Base-by-base conservation (phyloP, 2,329 filamentous ascomycete genomes). In the Talaromyces sp. region DNA sequence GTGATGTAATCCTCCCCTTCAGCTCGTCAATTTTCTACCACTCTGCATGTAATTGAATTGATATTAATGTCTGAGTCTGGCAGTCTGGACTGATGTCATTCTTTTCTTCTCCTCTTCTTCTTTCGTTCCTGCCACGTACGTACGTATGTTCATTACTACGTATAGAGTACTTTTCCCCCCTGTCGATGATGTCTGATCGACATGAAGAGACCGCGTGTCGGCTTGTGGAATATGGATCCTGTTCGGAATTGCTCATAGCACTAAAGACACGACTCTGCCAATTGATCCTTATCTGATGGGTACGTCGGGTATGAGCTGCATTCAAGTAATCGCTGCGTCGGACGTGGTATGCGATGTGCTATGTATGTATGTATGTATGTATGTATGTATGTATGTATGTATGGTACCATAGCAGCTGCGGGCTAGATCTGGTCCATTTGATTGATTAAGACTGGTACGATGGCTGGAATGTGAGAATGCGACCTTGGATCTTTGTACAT, bases 391-490 rank as follows among this genome's bases (percentile, higher is more conserved):
- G 42, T 25, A 23, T 44, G 7, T 12, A 44, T 12, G 1, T 11
- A 11, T 37, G 39, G n/a, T 6, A n/a, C 39, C 2, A 40, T 11
- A 8, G 33, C 3, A 11, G 7, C 6, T 28, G 28, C 6, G 48
- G 28, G 8, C 48, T 31, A 52, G 48, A 21, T 18, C 48, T 33
- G 46, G 9, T 11, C n/a, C 3, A 7, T 23, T 52, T 2, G 42
- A 23, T 16, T 18, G 40, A 23, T 12, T 5, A 11, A 52, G 7
- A 25, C 25, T 14, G 28, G 28, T 31, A 50, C 48, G 48, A 28
- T 35, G 50, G n/a, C 1, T 42, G 55, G 55, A 44, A 44, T 58
- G 55, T 58, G 55, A 11, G 25, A 44, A 58, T 33, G 25, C 39
- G 21, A 58, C 55, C 16, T 23, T 44, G 37, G 5, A 35, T 37